A percentile compares a stretch with the other conserved stretches of the same genome.
Evolutionary conservation across 768 basidiomycete genomes (phyloP).

Genomic region (Tricholoma bakamatsutake): DNA sequence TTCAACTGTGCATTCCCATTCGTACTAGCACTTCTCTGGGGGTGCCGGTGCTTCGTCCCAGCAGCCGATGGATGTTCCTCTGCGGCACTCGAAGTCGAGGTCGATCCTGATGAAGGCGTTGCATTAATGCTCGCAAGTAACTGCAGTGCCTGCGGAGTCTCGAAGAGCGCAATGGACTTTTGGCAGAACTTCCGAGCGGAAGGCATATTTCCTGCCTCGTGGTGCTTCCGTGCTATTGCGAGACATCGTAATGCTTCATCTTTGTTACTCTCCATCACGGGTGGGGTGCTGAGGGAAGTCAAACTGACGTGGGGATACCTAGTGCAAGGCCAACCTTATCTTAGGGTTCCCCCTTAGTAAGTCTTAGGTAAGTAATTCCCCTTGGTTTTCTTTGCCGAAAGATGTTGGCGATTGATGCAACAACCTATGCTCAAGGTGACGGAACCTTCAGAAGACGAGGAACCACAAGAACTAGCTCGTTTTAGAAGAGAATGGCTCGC

Average conservation of each 20-base stretch:
- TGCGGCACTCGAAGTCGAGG: conserved; percentile 34
- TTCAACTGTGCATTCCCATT: conserved; percentile 11
- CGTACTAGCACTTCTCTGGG: conserved; percentile 18
- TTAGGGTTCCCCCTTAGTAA: conserved; percentile 5
- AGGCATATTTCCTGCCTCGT: conserved; percentile 61
- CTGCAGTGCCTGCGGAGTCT: conserved; percentile 67
- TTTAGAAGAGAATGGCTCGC: conserved; percentile 74
- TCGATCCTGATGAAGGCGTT: conserved; percentile 40
- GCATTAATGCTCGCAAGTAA: conserved; percentile 64
- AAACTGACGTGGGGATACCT: conserved; percentile 16
- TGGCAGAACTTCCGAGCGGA: conserved; percentile 85
- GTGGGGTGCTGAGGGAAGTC: conserved; percentile 2
- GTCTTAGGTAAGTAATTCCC: background rate
- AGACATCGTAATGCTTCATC: conserved; percentile 87
- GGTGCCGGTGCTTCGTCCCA: conserved; percentile 60
- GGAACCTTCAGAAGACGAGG: conserved; percentile 26
- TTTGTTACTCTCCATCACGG: conserved; percentile 76
- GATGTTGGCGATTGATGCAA: conserved; percentile 10
- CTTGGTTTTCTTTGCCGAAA: no score
- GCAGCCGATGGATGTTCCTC: conserved; percentile 74
- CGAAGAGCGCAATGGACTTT: conserved; percentile 80
- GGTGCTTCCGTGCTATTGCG: conserved; percentile 70
- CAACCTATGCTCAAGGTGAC: conserved; percentile 4
- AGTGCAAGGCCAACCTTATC: background rate
- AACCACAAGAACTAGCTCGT: conserved; percentile 54